Evolutionary conservation across 2,329 filamentous ascomycete species (phyloP).

Genomic region (Phialemonium atrogriseum): DNA sequence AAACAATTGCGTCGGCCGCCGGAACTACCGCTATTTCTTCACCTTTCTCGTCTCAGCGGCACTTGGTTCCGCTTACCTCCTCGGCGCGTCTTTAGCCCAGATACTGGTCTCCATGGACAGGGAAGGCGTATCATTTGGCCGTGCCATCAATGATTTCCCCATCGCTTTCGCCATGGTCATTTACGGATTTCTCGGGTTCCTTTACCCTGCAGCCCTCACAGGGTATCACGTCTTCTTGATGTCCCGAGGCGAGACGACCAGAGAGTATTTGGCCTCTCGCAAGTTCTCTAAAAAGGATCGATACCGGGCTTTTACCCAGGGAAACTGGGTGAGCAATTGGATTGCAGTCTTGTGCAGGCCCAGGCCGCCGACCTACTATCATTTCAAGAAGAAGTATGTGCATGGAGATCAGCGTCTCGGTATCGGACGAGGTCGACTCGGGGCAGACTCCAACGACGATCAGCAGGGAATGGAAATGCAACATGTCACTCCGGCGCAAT

Average conservation of each 20-base stretch:
- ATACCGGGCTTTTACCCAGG: conserved; percentile 83
- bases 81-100: conserved; percentile 73
- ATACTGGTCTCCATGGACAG: conserved; percentile 62
- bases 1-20: conserved; percentile 93
- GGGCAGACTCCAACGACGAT: conserved; percentile 36
- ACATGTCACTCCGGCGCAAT: conserved; percentile 37
- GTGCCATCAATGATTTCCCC: conserved; percentile 61
- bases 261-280: conserved; percentile 92
- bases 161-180: conserved; percentile 85
- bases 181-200: conserved; percentile 63
- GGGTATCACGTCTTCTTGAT: conserved; percentile 89
- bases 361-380: conserved; percentile 78
- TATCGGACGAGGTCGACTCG: conserved; percentile 35
- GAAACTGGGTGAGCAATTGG: conserved; percentile 69
- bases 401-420: conserved; percentile 82
- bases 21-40: conserved; percentile 98
- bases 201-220: conserved; percentile 78
- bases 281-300: conserved; percentile 90
- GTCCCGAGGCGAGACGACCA: conserved; percentile 83
- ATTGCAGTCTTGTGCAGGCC: conserved; percentile 73
- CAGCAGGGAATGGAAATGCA: conserved; percentile 65
- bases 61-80: conserved; percentile 64
- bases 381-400: conserved; percentile 70
- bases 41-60: conserved; percentile 77
- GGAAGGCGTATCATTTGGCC: conserved; percentile 57